Conservation (phyloP, 306 rosid genomes). For the Fragaria iinumae region DNA sequence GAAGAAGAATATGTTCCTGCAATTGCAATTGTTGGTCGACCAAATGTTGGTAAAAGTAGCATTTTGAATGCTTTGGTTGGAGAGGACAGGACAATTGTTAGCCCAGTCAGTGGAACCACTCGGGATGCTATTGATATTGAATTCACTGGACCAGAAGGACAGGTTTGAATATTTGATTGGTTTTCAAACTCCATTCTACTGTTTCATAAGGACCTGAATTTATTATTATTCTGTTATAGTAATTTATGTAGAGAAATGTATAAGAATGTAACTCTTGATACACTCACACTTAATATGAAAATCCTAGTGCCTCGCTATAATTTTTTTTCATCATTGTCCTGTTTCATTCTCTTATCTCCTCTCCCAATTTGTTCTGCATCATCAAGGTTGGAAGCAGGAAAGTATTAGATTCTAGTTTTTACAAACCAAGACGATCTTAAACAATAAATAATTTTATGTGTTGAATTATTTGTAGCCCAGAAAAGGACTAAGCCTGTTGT, state of each 20-base stretch:
- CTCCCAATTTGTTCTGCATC: not conserved
- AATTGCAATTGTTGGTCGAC: constrained; percentile 95
- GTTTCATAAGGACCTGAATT: not conserved
- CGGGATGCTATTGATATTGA: constrained; percentile 99
- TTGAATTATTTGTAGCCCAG: not conserved
- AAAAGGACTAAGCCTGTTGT: constrained; percentile 15
- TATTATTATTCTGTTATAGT: not conserved
- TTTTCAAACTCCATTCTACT: not conserved
- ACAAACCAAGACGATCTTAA: not conserved
- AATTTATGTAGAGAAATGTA: not conserved
- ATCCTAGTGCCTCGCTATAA: not conserved
- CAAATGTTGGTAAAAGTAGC: constrained; percentile 99
- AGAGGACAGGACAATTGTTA: constrained; percentile 94
- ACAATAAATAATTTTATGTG: not conserved
- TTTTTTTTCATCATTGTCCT: not conserved
- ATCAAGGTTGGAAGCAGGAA: not conserved
- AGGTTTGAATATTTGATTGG: constrained; percentile 83
- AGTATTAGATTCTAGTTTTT: not conserved
- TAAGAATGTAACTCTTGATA: not conserved
- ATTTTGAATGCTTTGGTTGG: constrained; percentile 94
- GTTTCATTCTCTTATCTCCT: not conserved
- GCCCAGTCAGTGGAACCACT: constrained; percentile 99
- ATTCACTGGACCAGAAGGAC: constrained; percentile 81
- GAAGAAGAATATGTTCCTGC: constrained; percentile 86
- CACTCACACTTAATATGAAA: not conserved